Percentiles rank a stretch among this genome's conserved stretches.
Conservation (phyloP, 345 rosid genomes). For the Eutrema yunnanense region DNA sequence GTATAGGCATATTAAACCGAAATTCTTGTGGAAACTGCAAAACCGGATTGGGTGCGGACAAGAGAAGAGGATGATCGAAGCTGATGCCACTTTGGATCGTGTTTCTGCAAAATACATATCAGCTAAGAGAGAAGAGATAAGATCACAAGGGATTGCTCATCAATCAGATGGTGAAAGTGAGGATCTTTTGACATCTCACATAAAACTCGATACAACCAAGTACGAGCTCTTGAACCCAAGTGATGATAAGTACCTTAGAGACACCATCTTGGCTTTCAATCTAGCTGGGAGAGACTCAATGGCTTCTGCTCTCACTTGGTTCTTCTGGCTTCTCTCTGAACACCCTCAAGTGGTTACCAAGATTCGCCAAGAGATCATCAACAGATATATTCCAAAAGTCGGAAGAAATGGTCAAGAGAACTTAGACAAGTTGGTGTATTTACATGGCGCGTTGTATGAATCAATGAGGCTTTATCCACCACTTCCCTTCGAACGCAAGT, state of each 20-base stretch:
- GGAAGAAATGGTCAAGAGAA: background rate
- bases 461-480: constrained; percentile 35
- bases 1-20: constrained; percentile 14
- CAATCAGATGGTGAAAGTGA: background rate
- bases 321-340: constrained; percentile 39
- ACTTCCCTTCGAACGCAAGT: constrained; percentile 16
- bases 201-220: constrained; percentile 11
- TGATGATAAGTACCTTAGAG: constrained; percentile 42
- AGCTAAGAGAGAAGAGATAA: constrained; percentile 28
- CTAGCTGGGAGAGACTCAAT: constrained; percentile 44
- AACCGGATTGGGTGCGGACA: constrained; percentile 27
- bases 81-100: constrained; percentile 12
- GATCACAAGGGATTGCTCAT: background rate
- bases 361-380: constrained; percentile 41
- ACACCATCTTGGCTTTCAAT: constrained; percentile 37
- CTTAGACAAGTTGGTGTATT: constrained; percentile 23
- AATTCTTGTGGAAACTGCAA: constrained; percentile 36
- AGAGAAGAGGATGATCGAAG: constrained; percentile 35
- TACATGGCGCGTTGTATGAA: constrained; percentile 34
- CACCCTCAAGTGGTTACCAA: constrained; percentile 33
- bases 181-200: constrained; percentile 37
- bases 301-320: constrained; percentile 35
- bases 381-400: background rate
- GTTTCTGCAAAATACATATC: constrained; percentile 10
- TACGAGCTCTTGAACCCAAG: constrained; percentile 2